phyloP scores from a whole-genome alignment of 2,329 filamentous ascomycete genomes.

The Coniochaeta sp. region DNA sequence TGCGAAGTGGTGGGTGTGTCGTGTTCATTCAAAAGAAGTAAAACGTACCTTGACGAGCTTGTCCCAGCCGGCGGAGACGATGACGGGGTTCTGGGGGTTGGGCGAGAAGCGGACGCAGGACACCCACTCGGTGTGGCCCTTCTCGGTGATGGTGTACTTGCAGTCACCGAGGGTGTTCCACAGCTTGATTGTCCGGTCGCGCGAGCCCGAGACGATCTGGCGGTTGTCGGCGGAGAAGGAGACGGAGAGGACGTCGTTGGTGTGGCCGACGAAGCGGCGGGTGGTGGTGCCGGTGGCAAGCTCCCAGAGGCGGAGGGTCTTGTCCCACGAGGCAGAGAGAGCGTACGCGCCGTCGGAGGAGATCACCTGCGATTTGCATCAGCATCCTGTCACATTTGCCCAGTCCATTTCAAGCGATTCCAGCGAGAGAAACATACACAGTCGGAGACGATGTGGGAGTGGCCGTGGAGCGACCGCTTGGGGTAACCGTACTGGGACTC shows the following conservation, averaged over 20 bases:
- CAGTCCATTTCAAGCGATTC: neutral
- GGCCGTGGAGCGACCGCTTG: slow-evolving; percentile 96
- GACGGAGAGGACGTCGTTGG: slow-evolving; percentile 98
- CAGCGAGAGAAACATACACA: slow-evolving; percentile 63
- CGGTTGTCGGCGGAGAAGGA: slow-evolving; percentile 99
- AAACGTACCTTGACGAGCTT: slow-evolving; percentile 97
- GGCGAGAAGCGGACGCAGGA: slow-evolving; percentile 99
- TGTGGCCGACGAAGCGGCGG: slow-evolving; percentile 97
- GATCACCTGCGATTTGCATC: slow-evolving; percentile 67
- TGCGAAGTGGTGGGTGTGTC: slow-evolving; percentile 38
- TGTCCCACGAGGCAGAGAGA: slow-evolving; percentile 98
- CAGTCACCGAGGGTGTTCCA: slow-evolving; percentile 99
- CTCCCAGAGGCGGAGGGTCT: slow-evolving; percentile 99
- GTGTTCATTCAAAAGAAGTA: neutral
- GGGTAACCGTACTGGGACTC: slow-evolving; percentile 98
- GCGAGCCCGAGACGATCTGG: slow-evolving; percentile 98
- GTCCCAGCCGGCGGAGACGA: slow-evolving; percentile 98
- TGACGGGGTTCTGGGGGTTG: slow-evolving; percentile 99
- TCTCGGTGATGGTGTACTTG: slow-evolving; percentile 99
- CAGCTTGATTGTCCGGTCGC: slow-evolving; percentile 98
- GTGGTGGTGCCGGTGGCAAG: slow-evolving; percentile 95
- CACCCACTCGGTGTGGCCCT: slow-evolving; percentile 99
- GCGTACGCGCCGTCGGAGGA: slow-evolving; percentile 99
- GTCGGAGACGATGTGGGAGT: slow-evolving; percentile 99
- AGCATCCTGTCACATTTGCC: slow-evolving; percentile 21